Conservation (phyloP, 257 asterid genomes). For the Sherardia arvensis region DNA sequence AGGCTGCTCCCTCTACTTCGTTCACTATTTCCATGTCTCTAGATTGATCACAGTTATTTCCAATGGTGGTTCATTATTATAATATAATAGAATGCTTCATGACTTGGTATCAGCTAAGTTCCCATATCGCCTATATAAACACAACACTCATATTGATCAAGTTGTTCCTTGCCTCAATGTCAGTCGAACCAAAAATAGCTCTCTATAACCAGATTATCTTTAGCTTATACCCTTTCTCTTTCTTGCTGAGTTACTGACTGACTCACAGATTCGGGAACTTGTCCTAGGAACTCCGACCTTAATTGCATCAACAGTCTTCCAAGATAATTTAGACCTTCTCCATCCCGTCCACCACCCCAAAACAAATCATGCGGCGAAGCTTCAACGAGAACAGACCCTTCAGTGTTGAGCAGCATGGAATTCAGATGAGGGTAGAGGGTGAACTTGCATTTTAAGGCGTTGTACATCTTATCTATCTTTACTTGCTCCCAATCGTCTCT, state of each 20-base stretch:
- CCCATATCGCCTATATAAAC: too few relatives aligned
- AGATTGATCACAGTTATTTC: too few relatives aligned
- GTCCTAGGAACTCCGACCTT: conserved; percentile 66
- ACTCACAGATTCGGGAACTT: conserved; percentile 20
- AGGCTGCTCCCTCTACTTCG: too few relatives aligned
- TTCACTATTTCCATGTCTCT: too few relatives aligned
- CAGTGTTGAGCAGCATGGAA: conserved; percentile 67
- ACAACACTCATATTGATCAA: too few relatives aligned
- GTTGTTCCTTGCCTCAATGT: too few relatives aligned
- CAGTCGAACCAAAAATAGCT: too few relatives aligned
- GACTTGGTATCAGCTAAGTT: too few relatives aligned
- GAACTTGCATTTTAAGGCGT: conserved; percentile 75
- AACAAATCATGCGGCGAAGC: conserved; percentile 92
- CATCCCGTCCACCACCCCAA: conserved; percentile 99
- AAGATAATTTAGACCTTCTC: conserved; percentile 94
- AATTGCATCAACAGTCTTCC: conserved; percentile 86
- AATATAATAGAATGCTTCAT: too few relatives aligned
- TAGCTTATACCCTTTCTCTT: conserved; percentile 16
- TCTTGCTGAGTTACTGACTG: conserved; percentile 14
- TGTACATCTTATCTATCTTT: conserved; percentile 64
- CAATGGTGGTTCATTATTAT: too few relatives aligned
- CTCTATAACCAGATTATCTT: conserved; percentile 2
- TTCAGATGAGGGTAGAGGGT: conserved; percentile 45
- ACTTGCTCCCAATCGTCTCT: conserved; percentile 75
- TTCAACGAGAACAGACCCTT: conserved; percentile 87